Conservation (phyloP, 1,284 basidiomycete genomes). For the Anthracocystis setariae region DNA sequence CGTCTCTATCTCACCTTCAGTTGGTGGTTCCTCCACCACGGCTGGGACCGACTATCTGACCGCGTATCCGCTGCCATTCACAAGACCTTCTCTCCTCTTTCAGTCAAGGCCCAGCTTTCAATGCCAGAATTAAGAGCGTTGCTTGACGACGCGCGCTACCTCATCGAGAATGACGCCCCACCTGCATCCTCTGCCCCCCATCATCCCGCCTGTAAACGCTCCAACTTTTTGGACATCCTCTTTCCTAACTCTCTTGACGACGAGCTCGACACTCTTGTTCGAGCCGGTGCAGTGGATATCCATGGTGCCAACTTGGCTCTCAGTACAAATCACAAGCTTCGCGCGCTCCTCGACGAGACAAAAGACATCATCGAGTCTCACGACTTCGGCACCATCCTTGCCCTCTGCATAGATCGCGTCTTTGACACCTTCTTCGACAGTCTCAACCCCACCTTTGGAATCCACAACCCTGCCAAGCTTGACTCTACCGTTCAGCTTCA, state of each 20-base stretch:
- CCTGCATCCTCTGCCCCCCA: neutral
- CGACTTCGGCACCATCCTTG: slow-evolving; percentile 78
- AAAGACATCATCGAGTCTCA: slow-evolving; percentile 74
- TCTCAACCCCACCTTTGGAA: slow-evolving; percentile 69
- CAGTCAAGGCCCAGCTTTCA: slow-evolving; percentile 79
- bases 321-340: slow-evolving; percentile 72
- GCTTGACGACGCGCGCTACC: slow-evolving; percentile 25
- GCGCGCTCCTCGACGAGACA: slow-evolving; percentile 77
- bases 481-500: slow-evolving; percentile 31
- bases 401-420: slow-evolving; percentile 76
- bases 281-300: slow-evolving; percentile 57
- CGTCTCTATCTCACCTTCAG: slow-evolving; percentile 82
- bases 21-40: slow-evolving; percentile 90
- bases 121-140: slow-evolving; percentile 74
- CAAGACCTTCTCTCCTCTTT: slow-evolving; percentile 77
- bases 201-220: slow-evolving; percentile 18
- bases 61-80: slow-evolving; percentile 79
- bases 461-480: slow-evolving; percentile 21
- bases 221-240: slow-evolving; percentile 51
- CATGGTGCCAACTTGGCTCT: slow-evolving; percentile 19
- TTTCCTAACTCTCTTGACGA: slow-evolving; percentile 57
- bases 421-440: slow-evolving; percentile 73
- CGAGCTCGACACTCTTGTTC: slow-evolving; percentile 56
- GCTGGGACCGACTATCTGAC: slow-evolving; percentile 83
- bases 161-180: slow-evolving; percentile 27